Evolutionary conservation across 2,329 filamentous ascomycete species (phyloP), one percentile per base, ranked within the genome.

Genomic region (Helotiales sp.): DNA sequence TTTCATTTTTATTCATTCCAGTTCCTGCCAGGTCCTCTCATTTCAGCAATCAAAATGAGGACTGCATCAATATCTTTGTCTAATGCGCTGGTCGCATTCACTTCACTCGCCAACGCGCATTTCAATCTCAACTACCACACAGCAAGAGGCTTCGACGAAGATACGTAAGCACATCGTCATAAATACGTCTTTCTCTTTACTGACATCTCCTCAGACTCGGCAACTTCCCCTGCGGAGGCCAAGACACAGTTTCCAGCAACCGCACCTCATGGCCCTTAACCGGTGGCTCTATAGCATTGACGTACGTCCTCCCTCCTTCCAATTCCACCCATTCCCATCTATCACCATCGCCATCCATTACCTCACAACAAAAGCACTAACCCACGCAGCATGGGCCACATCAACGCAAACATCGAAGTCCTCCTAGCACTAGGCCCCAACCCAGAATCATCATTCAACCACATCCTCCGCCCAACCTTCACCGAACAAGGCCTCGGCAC

Each of bases 101-200:
- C 75, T 17, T 72, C 79, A 38, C 63, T 80, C 52, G 73, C 75
- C 17, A 72, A 79, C 40, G 82, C 82, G 13, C 83, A 87, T 68
- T 86, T 85, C 74, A 70, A 75, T 3, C 76, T 87, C 70, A 69
- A 76, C 44, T 85, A 77, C 61, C 84, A 83, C 13, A 60, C 71
- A 3, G 71, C 76, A 42, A 80, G 83, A 54, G 82, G 81, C 29
- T 67, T 68, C 44, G 55, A 69, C 30, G 67, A 70, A 56, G 76
- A 81, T 58, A 19, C 17, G 36, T 40, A 15, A 40, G 36, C 22
- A 17, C 31, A n/a, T n/a, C n/a, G n/a, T n/a, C n/a, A n/a, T 76
- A 65, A 54, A 69, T 60, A 5, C 29, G 15, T 36, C 57, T 50
- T 36, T 74, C 71, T 55, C 71, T 71, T 25, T 10, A 3, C 48